phyloP scores from a whole-genome alignment of 805 yeast species.

The Myxozyma melibiosi region DNA sequence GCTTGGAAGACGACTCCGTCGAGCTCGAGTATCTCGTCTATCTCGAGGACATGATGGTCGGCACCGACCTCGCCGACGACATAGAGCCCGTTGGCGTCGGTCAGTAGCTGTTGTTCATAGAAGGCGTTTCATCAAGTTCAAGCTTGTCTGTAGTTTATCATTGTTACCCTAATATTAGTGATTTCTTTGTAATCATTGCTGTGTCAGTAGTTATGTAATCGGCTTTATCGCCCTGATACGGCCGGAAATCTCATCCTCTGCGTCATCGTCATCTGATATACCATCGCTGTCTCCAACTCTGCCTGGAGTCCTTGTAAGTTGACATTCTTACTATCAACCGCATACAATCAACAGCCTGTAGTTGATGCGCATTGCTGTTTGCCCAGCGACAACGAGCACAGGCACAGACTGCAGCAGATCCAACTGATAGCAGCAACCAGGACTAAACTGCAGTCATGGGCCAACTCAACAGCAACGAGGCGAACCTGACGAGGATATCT shows the following conservation, averaged over 20 bases:
- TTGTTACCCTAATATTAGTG: no score
- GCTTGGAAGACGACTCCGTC: neutral
- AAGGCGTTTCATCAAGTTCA: neutral
- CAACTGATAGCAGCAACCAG: neutral
- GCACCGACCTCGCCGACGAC: neutral
- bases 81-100: neutral
- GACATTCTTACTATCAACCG: no score
- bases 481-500: constrained; percentile 19
- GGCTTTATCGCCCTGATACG: no score
- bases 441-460: constrained; percentile 12
- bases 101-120: neutral
- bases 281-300: neutral
- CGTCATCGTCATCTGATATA: no score
- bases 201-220: no score
- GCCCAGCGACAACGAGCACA: no score
- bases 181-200: no score
- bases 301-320: neutral
- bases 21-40: neutral
- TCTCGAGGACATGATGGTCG: neutral
- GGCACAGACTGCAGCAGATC: no score
- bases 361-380: no score
- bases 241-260: no score
- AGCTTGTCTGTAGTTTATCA: neutral
- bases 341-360: no score
- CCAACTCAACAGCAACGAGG: constrained; percentile 24